A percentile compares a stretch with the other conserved stretches of the same genome.
These are phyloP conservation scores for Claviceps sp. DNA, from an alignment of 2,329 filamentous ascomycete genomes.

Conservation along the genomic window DNA sequence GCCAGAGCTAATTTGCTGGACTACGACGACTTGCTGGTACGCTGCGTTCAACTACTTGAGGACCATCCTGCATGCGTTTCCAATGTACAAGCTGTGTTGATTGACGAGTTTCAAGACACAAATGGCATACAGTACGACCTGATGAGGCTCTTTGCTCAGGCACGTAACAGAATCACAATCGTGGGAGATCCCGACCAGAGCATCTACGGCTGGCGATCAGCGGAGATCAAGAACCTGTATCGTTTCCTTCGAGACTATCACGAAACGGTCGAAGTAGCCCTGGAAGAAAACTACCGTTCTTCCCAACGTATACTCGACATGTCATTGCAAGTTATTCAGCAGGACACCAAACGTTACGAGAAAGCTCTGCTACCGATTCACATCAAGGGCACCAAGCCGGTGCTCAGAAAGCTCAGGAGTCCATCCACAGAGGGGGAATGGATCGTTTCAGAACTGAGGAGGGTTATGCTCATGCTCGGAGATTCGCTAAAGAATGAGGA, in stretches of 20 bases:
- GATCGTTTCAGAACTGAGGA: conserved; percentile 74
- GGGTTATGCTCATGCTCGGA: conserved; percentile 57
- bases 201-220: conserved; percentile 91
- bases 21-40: conserved; percentile 83
- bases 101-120: conserved; percentile 97
- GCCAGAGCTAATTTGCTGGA: conserved; percentile 71
- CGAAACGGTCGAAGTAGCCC: conserved; percentile 64
- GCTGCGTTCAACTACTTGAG: conserved; percentile 66
- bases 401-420: conserved; percentile 60
- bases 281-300: conserved; percentile 92
- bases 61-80: conserved; percentile 66
- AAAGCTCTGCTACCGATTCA: conserved; percentile 75
- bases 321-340: conserved; percentile 77
- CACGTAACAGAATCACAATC: conserved; percentile 67
- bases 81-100: conserved; percentile 81
- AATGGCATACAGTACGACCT: conserved; percentile 91
- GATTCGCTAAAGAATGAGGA: conserved; percentile 61
- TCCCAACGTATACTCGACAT: conserved; percentile 71
- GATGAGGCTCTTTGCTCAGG: conserved; percentile 74
- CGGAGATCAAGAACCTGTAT: conserved; percentile 78
- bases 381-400: conserved; percentile 63
- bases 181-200: conserved; percentile 96
- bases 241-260: conserved; percentile 66
- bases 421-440: conserved; percentile 68
- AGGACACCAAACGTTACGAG: conserved; percentile 67